Evolutionary conservation across 371 early-diverging fungal species (phyloP), one percentile per base, ranked within the genome.

Genomic region (Mortierella sp.): DNA sequence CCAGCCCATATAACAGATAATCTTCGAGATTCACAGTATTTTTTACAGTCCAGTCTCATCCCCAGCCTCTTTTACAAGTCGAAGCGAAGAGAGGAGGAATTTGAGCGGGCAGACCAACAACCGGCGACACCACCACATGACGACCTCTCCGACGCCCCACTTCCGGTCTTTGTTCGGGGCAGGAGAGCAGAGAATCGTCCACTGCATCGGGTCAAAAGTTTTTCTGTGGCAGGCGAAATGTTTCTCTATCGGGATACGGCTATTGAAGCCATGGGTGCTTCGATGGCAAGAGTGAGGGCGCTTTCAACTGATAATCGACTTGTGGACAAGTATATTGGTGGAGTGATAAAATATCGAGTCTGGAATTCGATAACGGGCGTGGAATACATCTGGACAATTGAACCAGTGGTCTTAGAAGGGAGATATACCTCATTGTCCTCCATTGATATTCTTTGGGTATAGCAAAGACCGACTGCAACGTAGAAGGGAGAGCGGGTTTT

Each of bases 311-410:
- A n/a, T n/a, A n/a, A n/a, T 1, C 7, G 4, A 1, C 21, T 76
- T 14, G n/a, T 76, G 16, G 68, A 67, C 46, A 23, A 16, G 37
- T 37, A 3, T 37, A 9, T 5, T 9, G 14, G 30, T 60, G 0
- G 61, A 60, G n/a, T n/a, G 0, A 51, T 62, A 0, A 56, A 43
- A 2, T 62, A 64, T 9, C 67, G 67, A 11, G 51, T 71, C 21
- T 76, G 72, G 72, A 76, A 76, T 46, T 64, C 60, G 3, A 26
- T 60, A n/a, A 66, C 61, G 26, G 50, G 57, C 1, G 57, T 63
- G 43, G 72, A 71, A 45, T 50, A 60, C 11, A 64, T 72, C 50
- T 76, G 77, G 77, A 61, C 59, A 1, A 50, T 76, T 19, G 64
- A 65, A 0, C 61, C 72, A 7, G 57, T 68, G 7, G 15, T 48